phyloP scores from a whole-genome alignment of 2,329 filamentous ascomycete species.

The Calonectria leucothoes region DNA sequence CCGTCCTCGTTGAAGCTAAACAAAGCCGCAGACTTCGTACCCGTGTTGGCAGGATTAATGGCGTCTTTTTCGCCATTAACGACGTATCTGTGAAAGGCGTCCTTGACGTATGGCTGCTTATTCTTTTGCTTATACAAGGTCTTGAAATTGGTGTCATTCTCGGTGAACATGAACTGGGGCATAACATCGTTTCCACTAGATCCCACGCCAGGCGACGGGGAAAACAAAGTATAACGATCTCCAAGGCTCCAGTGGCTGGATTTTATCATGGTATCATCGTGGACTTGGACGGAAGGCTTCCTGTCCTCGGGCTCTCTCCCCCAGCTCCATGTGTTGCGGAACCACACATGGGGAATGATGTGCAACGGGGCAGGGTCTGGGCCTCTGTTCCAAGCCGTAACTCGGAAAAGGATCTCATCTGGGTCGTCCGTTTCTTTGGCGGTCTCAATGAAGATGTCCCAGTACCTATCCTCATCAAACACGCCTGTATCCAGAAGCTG shows the following conservation, averaged over 20 bases:
- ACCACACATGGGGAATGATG: constrained; percentile 95
- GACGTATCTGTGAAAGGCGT: constrained; percentile 91
- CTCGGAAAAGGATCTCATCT: constrained; percentile 91
- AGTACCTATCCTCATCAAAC: constrained; percentile 92
- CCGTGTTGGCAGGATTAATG: constrained; percentile 81
- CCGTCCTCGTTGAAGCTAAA: constrained; percentile 91
- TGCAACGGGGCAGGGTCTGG: constrained; percentile 91
- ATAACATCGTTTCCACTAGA: constrained; percentile 84
- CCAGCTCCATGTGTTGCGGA: constrained; percentile 98
- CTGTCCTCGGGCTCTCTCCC: constrained; percentile 79
- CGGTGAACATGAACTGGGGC: constrained; percentile 89
- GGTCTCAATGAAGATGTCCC: constrained; percentile 97
- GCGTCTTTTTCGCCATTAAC: constrained; percentile 84
- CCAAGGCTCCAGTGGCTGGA: constrained; percentile 86
- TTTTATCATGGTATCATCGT: constrained; percentile 75
- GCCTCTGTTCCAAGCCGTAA: constrained; percentile 96
- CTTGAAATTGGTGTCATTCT: constrained; percentile 93
- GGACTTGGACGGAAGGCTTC: constrained; percentile 81
- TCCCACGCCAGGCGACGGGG: constrained; percentile 89
- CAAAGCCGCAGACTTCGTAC: constrained; percentile 93
- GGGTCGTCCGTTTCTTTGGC: constrained; percentile 94
- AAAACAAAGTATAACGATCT: constrained; percentile 84
- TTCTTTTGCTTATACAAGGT: constrained; percentile 83
- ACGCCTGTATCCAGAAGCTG: constrained; percentile 90
- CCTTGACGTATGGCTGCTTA: constrained; percentile 87